phyloP scores from a whole-genome alignment of 176 grass and related monocot genomes.

The Ensete glaucum region DNA sequence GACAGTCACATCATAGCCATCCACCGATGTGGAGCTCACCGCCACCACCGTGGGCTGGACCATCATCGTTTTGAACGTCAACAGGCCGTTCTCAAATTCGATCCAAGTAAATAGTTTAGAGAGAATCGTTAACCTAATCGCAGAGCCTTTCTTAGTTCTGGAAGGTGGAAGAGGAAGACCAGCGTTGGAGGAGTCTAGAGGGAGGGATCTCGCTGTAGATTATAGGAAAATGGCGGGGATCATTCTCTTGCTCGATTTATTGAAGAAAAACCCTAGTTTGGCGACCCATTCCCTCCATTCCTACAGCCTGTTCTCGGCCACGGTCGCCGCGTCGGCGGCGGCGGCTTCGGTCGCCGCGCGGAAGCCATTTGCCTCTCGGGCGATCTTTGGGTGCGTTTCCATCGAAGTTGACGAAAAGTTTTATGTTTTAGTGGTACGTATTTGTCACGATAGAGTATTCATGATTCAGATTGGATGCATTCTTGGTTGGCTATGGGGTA shows the following conservation, averaged over 20 bases:
- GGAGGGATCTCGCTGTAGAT: background rate
- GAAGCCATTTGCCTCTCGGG: slow-evolving; percentile 39
- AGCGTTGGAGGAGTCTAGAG: background rate
- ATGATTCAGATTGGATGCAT: background rate
- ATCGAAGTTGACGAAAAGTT: background rate
- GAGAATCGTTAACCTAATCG: no score
- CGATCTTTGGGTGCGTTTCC: slow-evolving; percentile 35
- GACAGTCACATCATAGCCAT: no score
- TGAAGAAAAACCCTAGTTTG: slow-evolving; percentile 20
- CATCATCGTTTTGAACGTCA: no score
- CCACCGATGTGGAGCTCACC: no score
- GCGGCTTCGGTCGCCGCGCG: slow-evolving; percentile 26
- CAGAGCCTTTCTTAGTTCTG: no score
- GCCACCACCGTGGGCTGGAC: no score
- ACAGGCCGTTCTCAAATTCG: no score
- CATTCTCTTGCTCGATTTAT: slow-evolving; percentile 49
- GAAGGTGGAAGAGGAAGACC: no score
- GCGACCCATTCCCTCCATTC: slow-evolving; percentile 23
- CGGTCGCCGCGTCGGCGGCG: slow-evolving; percentile 19
- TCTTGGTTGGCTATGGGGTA: background rate
- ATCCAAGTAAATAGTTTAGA: no score
- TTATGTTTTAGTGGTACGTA: background rate
- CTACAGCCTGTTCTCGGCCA: slow-evolving; percentile 33
- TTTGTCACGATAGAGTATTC: background rate
- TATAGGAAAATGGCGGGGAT: slow-evolving; percentile 22